These are phyloP conservation scores for Suhomyces atakaporum DNA, from an alignment of 1,139 yeast species.

Conservation along the genomic window DNA sequence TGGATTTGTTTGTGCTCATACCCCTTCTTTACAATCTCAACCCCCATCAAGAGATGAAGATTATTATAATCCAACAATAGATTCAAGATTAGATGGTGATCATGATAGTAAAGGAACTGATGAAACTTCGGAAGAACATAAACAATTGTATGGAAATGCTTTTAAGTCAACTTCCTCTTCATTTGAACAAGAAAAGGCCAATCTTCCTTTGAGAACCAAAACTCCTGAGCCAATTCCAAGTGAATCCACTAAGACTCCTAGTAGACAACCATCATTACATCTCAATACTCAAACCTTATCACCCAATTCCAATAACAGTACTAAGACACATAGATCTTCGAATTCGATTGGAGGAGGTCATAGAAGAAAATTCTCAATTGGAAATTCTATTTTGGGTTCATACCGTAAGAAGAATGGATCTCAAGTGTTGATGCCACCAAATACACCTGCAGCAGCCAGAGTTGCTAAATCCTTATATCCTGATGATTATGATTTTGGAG, in stretches of 20 bases:
- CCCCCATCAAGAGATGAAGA: constrained; percentile 4
- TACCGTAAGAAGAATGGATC: constrained; percentile 52
- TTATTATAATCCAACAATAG: constrained; percentile 6
- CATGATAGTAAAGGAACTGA: constrained; percentile 17
- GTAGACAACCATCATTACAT: constrained; percentile 44
- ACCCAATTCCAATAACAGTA: constrained; percentile 27
- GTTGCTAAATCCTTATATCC: constrained; percentile 40
- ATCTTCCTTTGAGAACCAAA: constrained; percentile 19
- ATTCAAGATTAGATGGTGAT: constrained; percentile 5
- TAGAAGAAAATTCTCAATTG: constrained; percentile 64
- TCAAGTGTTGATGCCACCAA: constrained; percentile 47
- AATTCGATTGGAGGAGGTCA: constrained; percentile 42
- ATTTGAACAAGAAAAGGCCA: constrained; percentile 21
- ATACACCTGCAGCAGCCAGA: constrained; percentile 54
- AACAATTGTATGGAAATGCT: constrained; percentile 46
- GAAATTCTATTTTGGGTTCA: constrained; percentile 50
- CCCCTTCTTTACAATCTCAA: constrained; percentile 44
- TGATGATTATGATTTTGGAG: constrained; percentile 36
- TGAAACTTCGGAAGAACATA: constrained; percentile 38
- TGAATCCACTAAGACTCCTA: constrained; percentile 30
- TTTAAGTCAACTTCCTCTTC: constrained; percentile 41
- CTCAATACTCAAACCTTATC: constrained; percentile 31
- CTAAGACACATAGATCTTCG: constrained; percentile 31
- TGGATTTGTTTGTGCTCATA: constrained; percentile 85
- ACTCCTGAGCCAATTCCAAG: constrained; percentile 30